Percentiles rank a stretch among this genome's conserved stretches.
phyloP scores from a whole-genome alignment of 2,329 filamentous ascomycete genomes.

The Neofusicoccum cordaticola region DNA sequence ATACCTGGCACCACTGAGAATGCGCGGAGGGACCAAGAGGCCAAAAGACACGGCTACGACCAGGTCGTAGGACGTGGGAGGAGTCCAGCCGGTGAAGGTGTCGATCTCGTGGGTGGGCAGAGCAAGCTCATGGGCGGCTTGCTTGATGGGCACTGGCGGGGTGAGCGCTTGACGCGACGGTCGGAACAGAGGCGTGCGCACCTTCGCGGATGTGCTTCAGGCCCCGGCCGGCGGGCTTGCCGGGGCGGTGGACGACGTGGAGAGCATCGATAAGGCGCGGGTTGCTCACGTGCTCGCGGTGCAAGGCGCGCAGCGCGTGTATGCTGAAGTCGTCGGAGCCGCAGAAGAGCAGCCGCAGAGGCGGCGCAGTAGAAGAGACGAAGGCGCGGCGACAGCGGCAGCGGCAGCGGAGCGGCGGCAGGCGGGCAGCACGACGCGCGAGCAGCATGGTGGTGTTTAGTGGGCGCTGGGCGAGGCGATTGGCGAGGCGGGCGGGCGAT shows the following conservation, averaged over 20 bases:
- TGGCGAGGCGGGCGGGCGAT: slow-evolving; percentile 2
- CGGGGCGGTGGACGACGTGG: slow-evolving; percentile 79
- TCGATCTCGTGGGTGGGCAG: slow-evolving; percentile 72
- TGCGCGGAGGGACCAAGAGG: slow-evolving; percentile 75
- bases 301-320: slow-evolving; percentile 67
- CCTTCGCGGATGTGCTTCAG: slow-evolving; percentile 66
- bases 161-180: slow-evolving; percentile 11
- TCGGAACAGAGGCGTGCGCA: slow-evolving; percentile 34
- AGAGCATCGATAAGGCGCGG: slow-evolving; percentile 58
- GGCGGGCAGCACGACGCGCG: background rate
- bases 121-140: slow-evolving; percentile 59
- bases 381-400: slow-evolving; percentile 20
- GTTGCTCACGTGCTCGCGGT: slow-evolving; percentile 52
- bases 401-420: background rate
- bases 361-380: slow-evolving; percentile 34
- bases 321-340: slow-evolving; percentile 91
- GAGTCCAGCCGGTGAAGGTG: slow-evolving; percentile 77
- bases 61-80: slow-evolving; percentile 59
- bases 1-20: slow-evolving; percentile 69
- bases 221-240: slow-evolving; percentile 74
- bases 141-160: slow-evolving; percentile 65
- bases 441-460: slow-evolving; percentile 2
- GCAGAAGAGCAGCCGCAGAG: slow-evolving; percentile 85
- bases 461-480: background rate
- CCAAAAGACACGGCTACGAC: slow-evolving; percentile 94